Evolutionary conservation across 257 asterid genomes (phyloP), one percentile per base, ranked within the genome.

Genomic region (Linderniella brevidens): DNA sequence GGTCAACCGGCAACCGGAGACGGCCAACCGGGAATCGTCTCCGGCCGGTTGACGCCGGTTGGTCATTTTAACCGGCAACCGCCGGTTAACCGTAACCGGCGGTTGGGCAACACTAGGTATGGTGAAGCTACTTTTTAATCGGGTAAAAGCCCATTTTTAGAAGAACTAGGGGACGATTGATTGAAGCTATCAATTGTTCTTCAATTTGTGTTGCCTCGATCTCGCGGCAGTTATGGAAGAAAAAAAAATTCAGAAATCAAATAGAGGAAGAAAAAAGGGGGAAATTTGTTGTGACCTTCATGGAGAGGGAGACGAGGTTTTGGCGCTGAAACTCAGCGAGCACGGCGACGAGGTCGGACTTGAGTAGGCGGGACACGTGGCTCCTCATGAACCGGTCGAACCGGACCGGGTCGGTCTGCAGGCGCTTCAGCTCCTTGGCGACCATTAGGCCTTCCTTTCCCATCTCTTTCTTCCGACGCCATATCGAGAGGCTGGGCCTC

Each of bases 381-480:
- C 70, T 66, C 65, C 80, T 87, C 73, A 80, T 71, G 72, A 79
- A 83, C 19, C 79, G 69, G 13, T 80, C 88, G 56, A 80, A 72
- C 56, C 85, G 80, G 38, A 70, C 11, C 0, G 92, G 73, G 37
- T 83, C 55, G 41, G 57, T 46, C 52, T 87, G 86, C 50, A 83
- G 71, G 48, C 95, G 88, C 72, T 87, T 87, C 58, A 87, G 90
- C 70, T 87, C 95, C 71, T 87, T 87, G 35, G 85, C 84, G 41
- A 75, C 93, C 82, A 80, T 75, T 49, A 87, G 57, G 7, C 95
- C 95, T 67, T 87, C 95, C 60, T 83, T 87, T 4, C 94, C 92
- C 67, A 87, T 75, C 65, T 78, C 97, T 70, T 77, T 87, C 82
- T 80, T 87, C 72, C 97, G 85, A 62, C 97, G 78, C 95, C 97